Conservation (phyloP, 306 rosid genomes). For the Potentilla sterilis region DNA sequence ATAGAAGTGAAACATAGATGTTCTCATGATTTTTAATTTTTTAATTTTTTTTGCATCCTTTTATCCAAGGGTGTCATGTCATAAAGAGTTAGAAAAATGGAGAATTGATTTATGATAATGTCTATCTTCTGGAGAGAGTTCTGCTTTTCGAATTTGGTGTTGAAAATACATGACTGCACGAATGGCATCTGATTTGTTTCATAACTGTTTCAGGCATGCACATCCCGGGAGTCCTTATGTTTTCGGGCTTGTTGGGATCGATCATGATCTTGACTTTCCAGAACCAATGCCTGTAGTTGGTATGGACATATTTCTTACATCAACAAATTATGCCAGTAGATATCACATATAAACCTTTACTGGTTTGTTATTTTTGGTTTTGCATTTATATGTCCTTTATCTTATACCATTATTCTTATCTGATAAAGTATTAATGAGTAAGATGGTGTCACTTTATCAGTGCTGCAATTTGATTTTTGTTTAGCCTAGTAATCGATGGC, state of each 20-base stretch:
- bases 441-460: background rate
- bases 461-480: background rate
- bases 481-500: background rate
- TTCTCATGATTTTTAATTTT: slow-evolving; percentile 1
- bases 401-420: background rate
- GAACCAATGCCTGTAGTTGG: slow-evolving; percentile 99
- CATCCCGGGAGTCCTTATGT: slow-evolving; percentile 99
- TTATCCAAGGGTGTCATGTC: background rate
- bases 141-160: background rate
- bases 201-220: slow-evolving; percentile 71
- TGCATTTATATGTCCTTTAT: background rate
- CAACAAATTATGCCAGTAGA: slow-evolving; percentile 1
- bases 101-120: background rate
- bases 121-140: background rate
- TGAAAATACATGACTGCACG: slow-evolving; percentile 12
- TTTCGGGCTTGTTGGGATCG: slow-evolving; percentile 87
- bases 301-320: slow-evolving; percentile 30
- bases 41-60: too few relatives aligned
- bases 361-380: background rate
- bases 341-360: background rate
- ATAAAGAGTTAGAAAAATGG: background rate
- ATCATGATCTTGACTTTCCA: slow-evolving; percentile 92
- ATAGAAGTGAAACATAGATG: background rate
- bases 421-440: background rate
- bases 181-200: slow-evolving; percentile 19